Base-by-base conservation (phyloP, 1,139 yeast genomes). In the Arxiozyma bovina region DNA sequence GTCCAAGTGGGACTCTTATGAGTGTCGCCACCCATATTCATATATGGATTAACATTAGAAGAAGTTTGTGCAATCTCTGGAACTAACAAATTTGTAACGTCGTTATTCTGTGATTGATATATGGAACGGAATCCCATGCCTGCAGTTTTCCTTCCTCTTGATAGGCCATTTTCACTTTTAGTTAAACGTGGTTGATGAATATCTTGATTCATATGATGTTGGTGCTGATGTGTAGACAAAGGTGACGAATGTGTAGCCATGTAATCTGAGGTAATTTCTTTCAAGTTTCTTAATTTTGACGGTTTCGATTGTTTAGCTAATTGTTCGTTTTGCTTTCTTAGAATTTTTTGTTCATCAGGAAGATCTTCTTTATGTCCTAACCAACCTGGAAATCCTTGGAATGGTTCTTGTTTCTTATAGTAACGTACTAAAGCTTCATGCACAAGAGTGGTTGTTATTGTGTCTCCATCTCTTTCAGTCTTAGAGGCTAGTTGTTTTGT, bases 311-410 rank as follows among this genome's bases (percentile, higher is more conserved):
- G 53, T 53, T 58, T 54, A 41, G 55, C 57, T 52, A 55, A 48
- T 38, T 56, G 58, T 52, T 51, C 63, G 27, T 22, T 54, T 55
- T 67, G 69, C 45, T 62, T 65, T 54, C 55, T 58, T n/a, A 64
- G 52, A 4, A 63, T 57, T 53, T 65, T 63, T 42, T 67, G 65
- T 47, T 68, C 68, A 46, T 68, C 64, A 9, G 70, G 69, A 8
- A 65, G 49, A 12, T 69, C 71, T 40, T 68, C 72, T 30, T 65
- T 65, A 41, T 70, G 72, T 8, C 76, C 77, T 21, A 73, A 60
- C 77, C 77, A 73, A 6, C 70, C 71, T 1, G 77, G 77, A 43
- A 66, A 73, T 0, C 73, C 73, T 48, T 68, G 62, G 50, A 68
- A 70, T 1, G 70, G 68, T 20, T 68, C 69, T 45, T 61, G 62